Evolutionary conservation across 345 rosid genomes (phyloP).

Genomic region (Melastoma malabathricum): DNA sequence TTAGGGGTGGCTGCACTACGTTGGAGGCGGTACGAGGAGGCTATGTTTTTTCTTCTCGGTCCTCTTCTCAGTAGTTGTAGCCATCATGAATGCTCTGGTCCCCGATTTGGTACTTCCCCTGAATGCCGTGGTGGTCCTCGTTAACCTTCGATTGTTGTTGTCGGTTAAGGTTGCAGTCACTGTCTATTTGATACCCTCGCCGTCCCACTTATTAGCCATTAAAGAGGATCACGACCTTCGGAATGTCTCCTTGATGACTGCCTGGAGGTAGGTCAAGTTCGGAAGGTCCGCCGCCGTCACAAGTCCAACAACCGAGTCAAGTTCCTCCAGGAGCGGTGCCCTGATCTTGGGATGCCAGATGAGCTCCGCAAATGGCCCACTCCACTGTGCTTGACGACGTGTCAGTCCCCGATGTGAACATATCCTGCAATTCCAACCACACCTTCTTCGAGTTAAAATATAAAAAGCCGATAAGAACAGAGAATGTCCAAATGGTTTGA

Average conservation of each 20-base stretch:
- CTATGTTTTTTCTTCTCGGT: no score
- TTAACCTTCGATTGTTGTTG: no score
- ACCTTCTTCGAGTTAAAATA: not conserved
- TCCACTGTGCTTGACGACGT: conserved; percentile 85
- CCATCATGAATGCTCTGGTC: no score
- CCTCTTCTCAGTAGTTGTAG: no score
- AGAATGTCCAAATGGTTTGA: not conserved
- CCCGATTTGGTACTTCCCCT: no score
- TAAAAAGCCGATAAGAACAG: not conserved
- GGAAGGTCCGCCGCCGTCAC: conserved; percentile 42
- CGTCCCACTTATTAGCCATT: no score
- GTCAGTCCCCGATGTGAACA: conserved; percentile 93
- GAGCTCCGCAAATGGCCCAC: conserved; percentile 82
- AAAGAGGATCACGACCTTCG: no score
- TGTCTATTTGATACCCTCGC: no score
- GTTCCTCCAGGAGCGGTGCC: conserved; percentile 33
- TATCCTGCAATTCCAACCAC: conserved; percentile 19
- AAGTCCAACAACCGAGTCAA: conserved; percentile 52
- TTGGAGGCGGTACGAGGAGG: no score
- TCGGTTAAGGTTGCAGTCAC: no score
- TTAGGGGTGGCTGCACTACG: no score
- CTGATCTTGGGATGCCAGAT: conserved; percentile 56
- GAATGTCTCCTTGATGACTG: conserved; percentile 68
- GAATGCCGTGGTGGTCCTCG: no score
- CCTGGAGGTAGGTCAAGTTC: conserved; percentile 49